phyloP scores from a whole-genome alignment of 257 asterid genomes.

The Jaltomata sinuosa region DNA sequence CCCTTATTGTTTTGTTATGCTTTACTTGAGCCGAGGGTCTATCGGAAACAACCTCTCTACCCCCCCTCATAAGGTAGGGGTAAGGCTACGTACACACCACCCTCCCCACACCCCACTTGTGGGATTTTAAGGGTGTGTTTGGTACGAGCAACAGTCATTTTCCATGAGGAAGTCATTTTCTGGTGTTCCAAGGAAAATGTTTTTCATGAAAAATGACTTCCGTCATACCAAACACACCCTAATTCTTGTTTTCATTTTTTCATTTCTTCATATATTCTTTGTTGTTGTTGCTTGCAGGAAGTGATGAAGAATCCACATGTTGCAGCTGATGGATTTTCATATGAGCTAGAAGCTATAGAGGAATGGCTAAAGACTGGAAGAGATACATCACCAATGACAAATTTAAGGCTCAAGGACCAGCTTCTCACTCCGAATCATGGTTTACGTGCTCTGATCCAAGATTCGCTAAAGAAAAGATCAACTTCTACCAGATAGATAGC shows the following conservation, averaged over 20 bases:
- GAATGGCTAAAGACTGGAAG: slow-evolving; percentile 54
- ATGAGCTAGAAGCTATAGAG: slow-evolving; percentile 55
- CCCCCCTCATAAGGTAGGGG: not conserved
- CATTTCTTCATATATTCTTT: not conserved
- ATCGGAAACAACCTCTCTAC: not conserved
- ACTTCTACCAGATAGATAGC: not conserved
- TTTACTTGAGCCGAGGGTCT: too few relatives aligned
- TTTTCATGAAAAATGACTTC: not conserved
- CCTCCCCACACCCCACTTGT: not conserved
- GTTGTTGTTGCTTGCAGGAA: slow-evolving; percentile 36
- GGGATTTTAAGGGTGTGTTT: not conserved
- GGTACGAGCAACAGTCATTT: too few relatives aligned
- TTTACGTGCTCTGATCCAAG: slow-evolving; percentile 48
- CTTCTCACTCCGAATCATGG: slow-evolving; percentile 52
- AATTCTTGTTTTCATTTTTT: not conserved
- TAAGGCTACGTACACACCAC: not conserved
- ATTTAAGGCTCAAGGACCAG: slow-evolving; percentile 49
- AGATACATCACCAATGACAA: slow-evolving; percentile 61
- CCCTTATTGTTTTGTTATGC: not conserved
- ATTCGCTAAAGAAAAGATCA: slow-evolving; percentile 35
- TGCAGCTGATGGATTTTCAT: slow-evolving; percentile 75
- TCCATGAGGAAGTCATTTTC: not conserved
- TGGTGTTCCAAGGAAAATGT: not conserved
- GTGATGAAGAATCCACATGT: slow-evolving; percentile 61
- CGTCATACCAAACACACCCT: not conserved